Base-by-base conservation (phyloP, 2,329 filamentous ascomycete genomes). In the Sporothrix schenckii region DNA sequence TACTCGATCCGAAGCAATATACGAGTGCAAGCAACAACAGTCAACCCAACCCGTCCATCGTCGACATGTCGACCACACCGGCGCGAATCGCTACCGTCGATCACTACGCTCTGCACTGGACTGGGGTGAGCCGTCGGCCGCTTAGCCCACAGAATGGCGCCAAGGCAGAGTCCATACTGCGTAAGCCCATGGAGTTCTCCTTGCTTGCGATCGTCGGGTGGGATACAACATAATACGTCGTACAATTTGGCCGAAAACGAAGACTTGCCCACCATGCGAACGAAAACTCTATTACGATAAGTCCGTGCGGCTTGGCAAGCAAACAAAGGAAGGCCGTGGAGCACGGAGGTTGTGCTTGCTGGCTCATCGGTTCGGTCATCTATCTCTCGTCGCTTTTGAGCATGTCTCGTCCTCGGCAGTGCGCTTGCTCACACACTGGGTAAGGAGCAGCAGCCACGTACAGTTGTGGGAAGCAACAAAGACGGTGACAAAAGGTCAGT, bases 21-120 rank as follows among this genome's bases (percentile, higher is more conserved):
- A 63, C 58, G 21, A 41, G 19, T 61, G 34, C 50, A 67, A 47
- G n/a, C 65, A 27, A 56, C 27, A 44, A 44, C 14, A 30, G 47
- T 13, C n/a, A n/a, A 10, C 27, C 24, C 65, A 27, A 10, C 27
- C 24, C 65, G 52, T 34, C 52, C 54, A 34, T n/a, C 52, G 16
- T 21, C 24, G n/a, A 56, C 39, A 54, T 9, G 6, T 24, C 49
- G 47, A 24, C 49, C 63, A 66, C 30, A 24, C 27, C 63, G 63
- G 24, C 47, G n/a, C 34, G 34, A 34, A 66, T 30, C 13, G 34
- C 34, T 54, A 27, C n/a, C 34, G 50, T n/a, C 65, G 50, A 67
- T 19, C n/a, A 19, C n/a, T 21, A 44, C 27, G 34, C 30, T 41
- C n/a, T 24, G 49, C 50, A 9, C 54, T 30, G 50, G 44, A n/a